These are phyloP conservation scores for Pezicula rhizophila DNA, from an alignment of 2,329 filamentous ascomycete species.

Conservation along the genomic window DNA sequence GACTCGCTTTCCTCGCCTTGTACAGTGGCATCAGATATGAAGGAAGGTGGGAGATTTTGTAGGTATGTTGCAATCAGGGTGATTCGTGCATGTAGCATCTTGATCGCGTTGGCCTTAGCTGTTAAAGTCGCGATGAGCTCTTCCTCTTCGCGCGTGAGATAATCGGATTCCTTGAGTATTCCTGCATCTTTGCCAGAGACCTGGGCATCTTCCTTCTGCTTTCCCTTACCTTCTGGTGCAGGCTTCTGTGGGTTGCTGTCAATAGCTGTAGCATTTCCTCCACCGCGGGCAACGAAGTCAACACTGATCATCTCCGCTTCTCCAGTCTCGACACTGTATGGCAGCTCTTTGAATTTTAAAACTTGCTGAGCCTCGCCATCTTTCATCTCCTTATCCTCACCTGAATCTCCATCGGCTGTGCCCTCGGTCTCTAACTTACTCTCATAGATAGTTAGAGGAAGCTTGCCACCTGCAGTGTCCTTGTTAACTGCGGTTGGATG, in stretches of 20 bases:
- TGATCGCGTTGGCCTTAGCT: slow-evolving; percentile 86
- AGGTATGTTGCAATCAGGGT: slow-evolving; percentile 73
- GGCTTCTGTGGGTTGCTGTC: slow-evolving; percentile 24
- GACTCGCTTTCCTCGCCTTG: slow-evolving; percentile 23
- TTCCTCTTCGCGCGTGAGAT: slow-evolving; percentile 54
- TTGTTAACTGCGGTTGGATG: slow-evolving; percentile 58
- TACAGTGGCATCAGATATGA: slow-evolving; percentile 42
- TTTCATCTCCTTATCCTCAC: slow-evolving; percentile 67
- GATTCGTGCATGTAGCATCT: slow-evolving; percentile 80
- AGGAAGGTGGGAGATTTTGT: slow-evolving; percentile 60
- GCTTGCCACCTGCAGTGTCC: slow-evolving; percentile 63
- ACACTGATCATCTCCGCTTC: slow-evolving; percentile 98
- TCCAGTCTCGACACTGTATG: slow-evolving; percentile 85
- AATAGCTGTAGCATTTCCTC: slow-evolving; percentile 69
- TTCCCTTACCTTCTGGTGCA: slow-evolving; percentile 25
- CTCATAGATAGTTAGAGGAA: slow-evolving; percentile 90
- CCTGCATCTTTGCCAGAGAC: slow-evolving; percentile 16
- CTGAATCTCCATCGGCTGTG: slow-evolving; percentile 35
- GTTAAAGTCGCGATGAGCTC: slow-evolving; percentile 63
- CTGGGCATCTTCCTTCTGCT: slow-evolving; percentile 26
- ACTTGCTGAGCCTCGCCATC: slow-evolving; percentile 50
- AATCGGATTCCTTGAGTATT: slow-evolving; percentile 41
- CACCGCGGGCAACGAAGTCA: slow-evolving; percentile 82
- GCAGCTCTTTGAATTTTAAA: slow-evolving; percentile 74
- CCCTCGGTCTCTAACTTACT: slow-evolving; percentile 71